Base-by-base conservation (phyloP, 176 grass and related monocot genomes). In the Phragmites australis region DNA sequence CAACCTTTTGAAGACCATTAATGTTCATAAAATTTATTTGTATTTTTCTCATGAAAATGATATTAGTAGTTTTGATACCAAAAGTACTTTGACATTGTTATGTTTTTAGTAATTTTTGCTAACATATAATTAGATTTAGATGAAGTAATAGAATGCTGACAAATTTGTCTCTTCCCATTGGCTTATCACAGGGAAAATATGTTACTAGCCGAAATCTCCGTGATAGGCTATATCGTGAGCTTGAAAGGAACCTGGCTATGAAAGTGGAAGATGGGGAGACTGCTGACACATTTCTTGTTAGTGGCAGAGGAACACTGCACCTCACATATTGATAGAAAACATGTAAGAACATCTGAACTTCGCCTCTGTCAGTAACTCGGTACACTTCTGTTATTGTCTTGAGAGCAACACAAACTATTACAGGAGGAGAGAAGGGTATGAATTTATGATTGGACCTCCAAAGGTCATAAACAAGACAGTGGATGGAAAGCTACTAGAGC, bases 381-480 rank as follows among this genome's bases (percentile, higher is more conserved):
- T 64, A 45, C 10, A 45, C 32, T 68, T 78, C 62, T 65, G 64
- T 13, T 45, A 56, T 76, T 39, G 18, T 86, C 46, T 64, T 46
- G 60, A 70, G 82, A 75, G 16, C 42, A 80, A 67, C 34, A 19
- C 61, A 81, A 68, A 70, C 63, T 82, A 60, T 49, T 86, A 50
- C 86, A 98, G 95, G 95, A 79, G 95, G 87, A 94, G 95, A 73
- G 95, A 98, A 92, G 95, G 92, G 81, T 98, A 84, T 68, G 95
- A 98, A 66, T 98, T 98, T 89, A 98, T 98, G 95, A 93, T 98
- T 74, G 95, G 95, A 71, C 92, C 95, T 58, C 95, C 95, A 50
- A 98, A 98, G 81, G 95, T 98, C 81, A 98, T 98, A 54, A 98
- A 94, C 79, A 98, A 98, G 89, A 85, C 44, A 6, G 78, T 98